Base-by-base conservation (phyloP, 2,329 filamentous ascomycete species). In the Cordyceps pruinosa region DNA sequence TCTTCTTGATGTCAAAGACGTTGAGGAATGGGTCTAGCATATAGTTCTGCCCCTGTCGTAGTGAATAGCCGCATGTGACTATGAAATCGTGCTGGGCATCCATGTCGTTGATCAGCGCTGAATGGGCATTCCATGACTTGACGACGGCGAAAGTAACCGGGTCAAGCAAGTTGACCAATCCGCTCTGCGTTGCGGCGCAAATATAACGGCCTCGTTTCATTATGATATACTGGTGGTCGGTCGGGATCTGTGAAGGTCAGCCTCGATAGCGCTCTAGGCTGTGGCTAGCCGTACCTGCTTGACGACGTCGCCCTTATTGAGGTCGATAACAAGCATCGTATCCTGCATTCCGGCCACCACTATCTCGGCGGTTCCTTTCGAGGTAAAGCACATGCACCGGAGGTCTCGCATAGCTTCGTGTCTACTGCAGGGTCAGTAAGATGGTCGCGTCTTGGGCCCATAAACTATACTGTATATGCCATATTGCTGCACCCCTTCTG, bases 71-170 rank as follows among this genome's bases (percentile, higher is more conserved):
- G 70, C 94, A 99, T 5, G 94, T 97, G 23, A 97, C 88, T 55
- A 99, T 85, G 63, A 94, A 94, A 70, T 97, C 93, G 66, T 94
- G 90, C 68, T 94, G 89, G 9, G 92, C 90, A 74, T 99, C 94
- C 89, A 99, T 97, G 70, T 97, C 93, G 70, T 90, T 96, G 69
- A 99, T 89, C 52, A 86, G 83, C 9, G 90, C 89, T 1, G 87
- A 87, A 68, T 99, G 94, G 0, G 93, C 91, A 68, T 90, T 90
- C 89, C 94, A 99, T 12, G 84, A 84, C 69, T 93, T 95, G 63
- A 94, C 78, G 5, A 96, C 80, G 42, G 83, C 81, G 66, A 96
- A 89, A 57, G 81, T 89, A 56, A 83, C 77, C 1, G 92, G 83
- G 67, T 96, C 93, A 23, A 99, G 78, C 30, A 97, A 86, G 71